phyloP scores from a whole-genome alignment of 441 rosid genomes.

The California macrophylla region DNA sequence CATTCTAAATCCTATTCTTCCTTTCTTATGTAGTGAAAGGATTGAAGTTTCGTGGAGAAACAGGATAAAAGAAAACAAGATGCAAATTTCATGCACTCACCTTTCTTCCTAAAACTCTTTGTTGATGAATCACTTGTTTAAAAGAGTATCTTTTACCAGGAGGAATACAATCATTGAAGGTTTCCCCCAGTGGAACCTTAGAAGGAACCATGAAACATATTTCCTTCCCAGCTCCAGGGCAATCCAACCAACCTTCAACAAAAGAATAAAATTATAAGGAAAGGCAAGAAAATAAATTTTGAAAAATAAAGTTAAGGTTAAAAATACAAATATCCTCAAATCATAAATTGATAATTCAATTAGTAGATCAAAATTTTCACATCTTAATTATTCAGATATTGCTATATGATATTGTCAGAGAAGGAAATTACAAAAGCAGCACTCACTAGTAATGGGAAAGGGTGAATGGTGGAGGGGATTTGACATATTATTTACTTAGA shows the following conservation, averaged over 20 bases:
- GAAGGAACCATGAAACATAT: slow-evolving; percentile 73
- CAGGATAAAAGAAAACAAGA: background rate
- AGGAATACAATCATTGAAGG: slow-evolving; percentile 60
- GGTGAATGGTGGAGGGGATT: background rate
- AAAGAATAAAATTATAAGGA: slow-evolving; percentile 16
- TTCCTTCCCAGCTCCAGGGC: slow-evolving; percentile 73
- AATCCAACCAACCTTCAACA: slow-evolving; percentile 83
- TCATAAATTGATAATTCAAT: background rate
- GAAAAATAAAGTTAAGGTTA: slow-evolving; percentile 9
- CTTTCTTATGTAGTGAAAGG: background rate
- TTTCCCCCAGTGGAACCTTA: slow-evolving; percentile 87
- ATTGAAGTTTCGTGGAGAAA: background rate
- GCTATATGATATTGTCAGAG: background rate
- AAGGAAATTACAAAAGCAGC: background rate
- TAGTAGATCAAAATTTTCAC: background rate
- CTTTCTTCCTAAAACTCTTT: slow-evolving; percentile 65
- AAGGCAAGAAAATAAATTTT: background rate
- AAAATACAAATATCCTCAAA: background rate
- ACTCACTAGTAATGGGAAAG: background rate
- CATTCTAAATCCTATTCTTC: background rate
- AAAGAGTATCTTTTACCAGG: slow-evolving; percentile 96
- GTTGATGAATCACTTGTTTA: slow-evolving; percentile 70
- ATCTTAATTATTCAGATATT: background rate
- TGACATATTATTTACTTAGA: background rate
- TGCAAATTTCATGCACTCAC: slow-evolving; percentile 30